Evolutionary conservation across 495 filamentous ascomycete species (phyloP).

Genomic region (Hypoxylon perforatum): DNA sequence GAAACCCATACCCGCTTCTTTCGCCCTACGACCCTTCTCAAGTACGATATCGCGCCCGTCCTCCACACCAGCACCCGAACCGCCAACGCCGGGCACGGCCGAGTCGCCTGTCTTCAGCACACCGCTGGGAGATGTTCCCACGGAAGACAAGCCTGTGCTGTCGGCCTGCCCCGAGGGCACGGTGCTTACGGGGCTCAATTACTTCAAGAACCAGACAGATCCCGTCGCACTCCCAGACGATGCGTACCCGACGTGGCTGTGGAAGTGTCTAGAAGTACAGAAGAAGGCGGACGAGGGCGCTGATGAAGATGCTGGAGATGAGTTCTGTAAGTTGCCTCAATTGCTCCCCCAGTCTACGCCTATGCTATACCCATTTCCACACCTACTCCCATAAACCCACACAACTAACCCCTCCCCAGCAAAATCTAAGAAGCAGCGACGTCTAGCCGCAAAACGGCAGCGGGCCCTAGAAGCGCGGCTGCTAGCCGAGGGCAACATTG

Average conservation of each 20-base stretch:
- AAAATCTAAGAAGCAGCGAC: constrained; percentile 82
- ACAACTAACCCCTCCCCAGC: constrained; percentile 57
- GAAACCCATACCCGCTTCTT: constrained; percentile 18
- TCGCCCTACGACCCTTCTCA: constrained; percentile 43
- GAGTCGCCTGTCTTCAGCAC: constrained; percentile 40
- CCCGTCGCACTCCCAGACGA: constrained; percentile 80
- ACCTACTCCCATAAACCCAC: too few species aligned
- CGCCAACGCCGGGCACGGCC: constrained; percentile 31
- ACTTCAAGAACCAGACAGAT: constrained; percentile 78
- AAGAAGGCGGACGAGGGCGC: constrained; percentile 53
- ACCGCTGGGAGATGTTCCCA: constrained; percentile 20
- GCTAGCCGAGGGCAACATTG: constrained; percentile 71
- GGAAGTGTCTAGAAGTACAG: constrained; percentile 74
- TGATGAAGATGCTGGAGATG: constrained; percentile 64
- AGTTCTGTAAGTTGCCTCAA: constrained; percentile 73
- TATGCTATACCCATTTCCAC: not conserved
- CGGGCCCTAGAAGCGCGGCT: constrained; percentile 72
- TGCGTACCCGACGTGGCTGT: constrained; percentile 94
- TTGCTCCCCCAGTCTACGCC: not conserved
- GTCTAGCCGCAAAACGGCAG: constrained; percentile 72
- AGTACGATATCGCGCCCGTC: constrained; percentile 42
- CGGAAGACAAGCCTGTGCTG: constrained; percentile 36
- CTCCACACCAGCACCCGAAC: constrained; percentile 41
- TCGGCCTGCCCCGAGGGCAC: constrained; percentile 74
- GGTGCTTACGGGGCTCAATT: constrained; percentile 81